Base-by-base conservation (phyloP, 2,329 filamentous ascomycete genomes). In the Phialophora chinensis region DNA sequence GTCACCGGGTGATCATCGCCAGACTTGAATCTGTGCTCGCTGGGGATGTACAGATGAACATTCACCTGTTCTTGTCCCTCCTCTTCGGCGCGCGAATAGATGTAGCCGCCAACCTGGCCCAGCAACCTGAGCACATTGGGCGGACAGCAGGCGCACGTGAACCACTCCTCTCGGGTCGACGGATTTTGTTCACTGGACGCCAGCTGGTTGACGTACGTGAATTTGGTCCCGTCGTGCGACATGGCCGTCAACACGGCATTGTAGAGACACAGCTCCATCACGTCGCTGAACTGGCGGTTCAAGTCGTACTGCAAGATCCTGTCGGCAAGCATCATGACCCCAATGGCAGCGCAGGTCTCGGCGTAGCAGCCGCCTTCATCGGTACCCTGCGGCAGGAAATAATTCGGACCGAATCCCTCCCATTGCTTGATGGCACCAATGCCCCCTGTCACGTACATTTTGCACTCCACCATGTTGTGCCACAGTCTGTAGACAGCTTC, bases 291-390 rank as follows among this genome's bases (percentile, higher is more conserved):
- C 31, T 80, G 79, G 0, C 80, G 76, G 71, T 87, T 77, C 11
- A 87, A 77, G 38, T 87, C 81, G 27, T 86, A 72, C 67, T 86
- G 82, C 0, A 88, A 75, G 8, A 88, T 72, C 4, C 86, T 76
- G 67, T 88, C 84, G 0, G 85, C 85, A 1, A 88, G 76, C 84
- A 88, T 87, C 78, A 88, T 85, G 2, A 86, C 81, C 6, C 84
- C 86, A 67, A 88, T 87, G 0, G 82, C 81, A 1, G 86, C 87
- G 72, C 85, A 88, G 0, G 87, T 89, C 74, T 88, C 86, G 1
- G 85, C 81, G 73, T 88, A 88, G 71, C 86, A 88, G 1, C 86
- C 87, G 3, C 86, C 86, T 66, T 88, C 86, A 66, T 88, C 86
- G 0, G 84, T 84, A 1, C 82, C 79, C 50, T 87, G 85, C 0